Evolutionary conservation across 495 filamentous ascomycete genomes (phyloP).

Genomic region (Opeltia flavorubescens): DNA sequence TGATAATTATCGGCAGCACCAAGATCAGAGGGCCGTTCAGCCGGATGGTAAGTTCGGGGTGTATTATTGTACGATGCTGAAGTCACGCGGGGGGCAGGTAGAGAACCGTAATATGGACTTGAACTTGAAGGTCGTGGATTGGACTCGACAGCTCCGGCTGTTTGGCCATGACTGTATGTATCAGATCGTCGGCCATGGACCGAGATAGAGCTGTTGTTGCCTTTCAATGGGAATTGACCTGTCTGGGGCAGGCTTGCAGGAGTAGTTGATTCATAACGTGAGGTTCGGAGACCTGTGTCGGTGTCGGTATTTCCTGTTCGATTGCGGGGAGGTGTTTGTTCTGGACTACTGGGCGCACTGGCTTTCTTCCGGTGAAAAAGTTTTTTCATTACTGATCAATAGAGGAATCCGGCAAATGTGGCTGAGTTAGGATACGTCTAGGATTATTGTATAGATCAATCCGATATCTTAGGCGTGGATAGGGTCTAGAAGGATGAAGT

Average conservation of each 20-base stretch:
- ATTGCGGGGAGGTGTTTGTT: background rate
- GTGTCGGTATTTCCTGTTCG: background rate
- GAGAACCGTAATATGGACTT: background rate
- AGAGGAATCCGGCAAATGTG: background rate
- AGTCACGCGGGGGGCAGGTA: background rate
- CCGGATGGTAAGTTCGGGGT: background rate
- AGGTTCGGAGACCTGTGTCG: constrained; percentile 8
- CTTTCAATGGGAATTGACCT: constrained; percentile 19
- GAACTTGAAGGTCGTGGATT: background rate
- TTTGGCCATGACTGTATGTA: background rate
- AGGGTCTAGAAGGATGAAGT: too few species aligned
- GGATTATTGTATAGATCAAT: too few species aligned
- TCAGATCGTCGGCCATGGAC: constrained; percentile 1
- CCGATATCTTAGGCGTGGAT: too few species aligned
- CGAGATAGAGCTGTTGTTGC: constrained; percentile 15
- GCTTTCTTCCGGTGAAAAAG: constrained; percentile 13
- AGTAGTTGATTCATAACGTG: constrained; percentile 17
- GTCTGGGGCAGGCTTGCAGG: constrained; percentile 13
- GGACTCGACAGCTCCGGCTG: background rate
- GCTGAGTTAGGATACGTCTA: too few species aligned
- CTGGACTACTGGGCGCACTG: constrained; percentile 5
- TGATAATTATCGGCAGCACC: background rate
- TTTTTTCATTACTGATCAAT: constrained; percentile 8
- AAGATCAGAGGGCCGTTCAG: background rate
- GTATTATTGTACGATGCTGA: background rate